Evolutionary conservation across 768 basidiomycete species (phyloP).

Genomic region (Lepiota venenata): DNA sequence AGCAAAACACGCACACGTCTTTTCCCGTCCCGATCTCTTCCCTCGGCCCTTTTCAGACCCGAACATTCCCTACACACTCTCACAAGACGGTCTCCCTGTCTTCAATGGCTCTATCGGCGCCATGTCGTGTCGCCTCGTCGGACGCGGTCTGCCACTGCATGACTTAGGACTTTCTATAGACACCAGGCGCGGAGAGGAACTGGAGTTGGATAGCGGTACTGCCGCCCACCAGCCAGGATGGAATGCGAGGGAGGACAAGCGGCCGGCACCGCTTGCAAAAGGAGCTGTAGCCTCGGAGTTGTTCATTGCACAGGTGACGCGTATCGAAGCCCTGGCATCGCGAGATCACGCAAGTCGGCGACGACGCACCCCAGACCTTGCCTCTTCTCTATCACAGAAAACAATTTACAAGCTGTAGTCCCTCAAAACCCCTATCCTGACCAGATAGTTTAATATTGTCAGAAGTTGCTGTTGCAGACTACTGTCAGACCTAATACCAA

Average conservation of each 20-base stretch:
- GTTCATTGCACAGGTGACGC: slow-evolving; percentile 11
- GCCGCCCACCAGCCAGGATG: neutral
- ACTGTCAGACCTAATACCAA: no score
- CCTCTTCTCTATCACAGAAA: slow-evolving; percentile 9
- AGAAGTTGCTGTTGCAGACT: no score
- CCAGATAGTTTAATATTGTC: no score
- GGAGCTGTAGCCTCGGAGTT: slow-evolving; percentile 4
- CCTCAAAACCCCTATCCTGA: neutral
- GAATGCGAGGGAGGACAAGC: slow-evolving; percentile 2
- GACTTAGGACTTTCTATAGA: slow-evolving; percentile 39
- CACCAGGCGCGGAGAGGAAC: neutral
- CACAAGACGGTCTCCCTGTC: slow-evolving; percentile 55
- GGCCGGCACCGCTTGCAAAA: neutral
- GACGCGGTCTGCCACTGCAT: slow-evolving; percentile 57
- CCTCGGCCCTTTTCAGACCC: slow-evolving; percentile 49
- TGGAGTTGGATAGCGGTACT: neutral
- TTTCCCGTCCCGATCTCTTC: slow-evolving; percentile 71
- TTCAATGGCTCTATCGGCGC: slow-evolving; percentile 63
- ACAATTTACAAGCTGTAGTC: slow-evolving; percentile 7
- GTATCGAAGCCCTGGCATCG: slow-evolving; percentile 6
- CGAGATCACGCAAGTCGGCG: no score
- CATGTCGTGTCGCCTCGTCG: slow-evolving; percentile 67
- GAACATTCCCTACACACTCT: slow-evolving; percentile 34
- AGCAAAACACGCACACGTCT: slow-evolving; percentile 55
- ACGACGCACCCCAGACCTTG: neutral